Evolutionary conservation across 495 filamentous ascomycete genomes (phyloP).

Genomic region (Talaromyces liani): DNA sequence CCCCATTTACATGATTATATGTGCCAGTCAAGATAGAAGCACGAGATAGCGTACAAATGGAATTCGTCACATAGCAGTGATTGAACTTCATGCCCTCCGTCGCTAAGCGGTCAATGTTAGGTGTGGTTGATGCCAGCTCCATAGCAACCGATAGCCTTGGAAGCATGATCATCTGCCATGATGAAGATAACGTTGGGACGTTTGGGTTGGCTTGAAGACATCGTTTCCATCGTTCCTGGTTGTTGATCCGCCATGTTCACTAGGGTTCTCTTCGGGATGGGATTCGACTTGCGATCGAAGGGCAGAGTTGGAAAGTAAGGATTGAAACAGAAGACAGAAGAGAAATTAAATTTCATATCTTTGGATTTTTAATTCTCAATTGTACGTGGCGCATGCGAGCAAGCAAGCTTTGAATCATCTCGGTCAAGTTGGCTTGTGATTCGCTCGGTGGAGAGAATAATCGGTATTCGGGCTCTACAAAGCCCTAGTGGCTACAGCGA

Average conservation of each 20-base stretch:
- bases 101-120: conserved; percentile 34
- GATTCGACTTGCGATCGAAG: background rate
- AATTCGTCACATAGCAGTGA: conserved; percentile 41
- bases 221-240: background rate
- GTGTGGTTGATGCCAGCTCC: conserved; percentile 36
- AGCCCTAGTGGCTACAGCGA: background rate
- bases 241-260: background rate
- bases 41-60: conserved; percentile 35
- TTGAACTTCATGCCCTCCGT: conserved; percentile 39
- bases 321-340: background rate
- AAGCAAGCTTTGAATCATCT: background rate
- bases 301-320: background rate
- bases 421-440: background rate
- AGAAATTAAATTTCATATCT: background rate
- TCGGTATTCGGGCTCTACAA: background rate
- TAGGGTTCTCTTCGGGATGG: background rate
- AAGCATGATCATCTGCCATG: conserved; percentile 42
- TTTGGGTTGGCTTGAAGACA: background rate
- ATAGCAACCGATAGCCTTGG: conserved; percentile 33
- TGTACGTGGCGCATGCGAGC: background rate
- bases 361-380: background rate
- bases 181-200: conserved; percentile 38
- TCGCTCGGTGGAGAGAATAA: background rate
- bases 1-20: conserved; percentile 38
- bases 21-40: conserved; percentile 36